phyloP scores from a whole-genome alignment of 805 yeast species.

The Hanseniaspora clermontiae region DNA sequence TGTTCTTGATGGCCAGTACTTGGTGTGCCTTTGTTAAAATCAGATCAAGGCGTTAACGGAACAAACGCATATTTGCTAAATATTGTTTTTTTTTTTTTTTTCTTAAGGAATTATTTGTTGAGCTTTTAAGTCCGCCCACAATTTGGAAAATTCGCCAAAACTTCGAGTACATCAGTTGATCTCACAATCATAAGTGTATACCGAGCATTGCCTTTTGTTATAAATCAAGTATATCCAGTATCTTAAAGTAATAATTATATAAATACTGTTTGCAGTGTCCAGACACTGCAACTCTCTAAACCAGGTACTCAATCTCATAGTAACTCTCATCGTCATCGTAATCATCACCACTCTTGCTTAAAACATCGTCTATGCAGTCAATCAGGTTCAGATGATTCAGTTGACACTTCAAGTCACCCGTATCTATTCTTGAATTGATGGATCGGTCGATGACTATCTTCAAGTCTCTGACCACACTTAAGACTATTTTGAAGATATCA shows the following conservation, averaged over 20 bases:
- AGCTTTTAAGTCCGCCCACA: no score
- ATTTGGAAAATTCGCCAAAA: no score
- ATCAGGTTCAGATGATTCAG: constrained; percentile 8
- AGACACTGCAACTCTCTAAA: neutral
- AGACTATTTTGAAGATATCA: constrained; percentile 26
- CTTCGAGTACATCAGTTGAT: no score
- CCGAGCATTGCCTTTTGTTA: no score
- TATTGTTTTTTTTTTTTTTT: no score
- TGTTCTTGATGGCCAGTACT: neutral
- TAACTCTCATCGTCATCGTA: constrained; percentile 13
- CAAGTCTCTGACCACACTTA: constrained; percentile 31
- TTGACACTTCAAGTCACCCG: neutral
- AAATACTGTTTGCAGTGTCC: neutral
- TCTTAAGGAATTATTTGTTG: no score
- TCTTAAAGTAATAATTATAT: no score
- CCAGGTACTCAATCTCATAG: constrained; percentile 15
- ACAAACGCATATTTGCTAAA: no score
- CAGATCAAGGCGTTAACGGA: no score
- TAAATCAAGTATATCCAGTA: no score
- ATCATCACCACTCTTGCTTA: neutral
- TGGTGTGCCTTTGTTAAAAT: no score
- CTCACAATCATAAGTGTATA: no score
- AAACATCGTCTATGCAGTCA: neutral
- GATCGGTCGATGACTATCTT: constrained; percentile 34
- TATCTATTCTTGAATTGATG: constrained; percentile 18